phyloP scores from a whole-genome alignment of 2,329 filamentous ascomycete genomes.

The Fusarium lyarnte region DNA sequence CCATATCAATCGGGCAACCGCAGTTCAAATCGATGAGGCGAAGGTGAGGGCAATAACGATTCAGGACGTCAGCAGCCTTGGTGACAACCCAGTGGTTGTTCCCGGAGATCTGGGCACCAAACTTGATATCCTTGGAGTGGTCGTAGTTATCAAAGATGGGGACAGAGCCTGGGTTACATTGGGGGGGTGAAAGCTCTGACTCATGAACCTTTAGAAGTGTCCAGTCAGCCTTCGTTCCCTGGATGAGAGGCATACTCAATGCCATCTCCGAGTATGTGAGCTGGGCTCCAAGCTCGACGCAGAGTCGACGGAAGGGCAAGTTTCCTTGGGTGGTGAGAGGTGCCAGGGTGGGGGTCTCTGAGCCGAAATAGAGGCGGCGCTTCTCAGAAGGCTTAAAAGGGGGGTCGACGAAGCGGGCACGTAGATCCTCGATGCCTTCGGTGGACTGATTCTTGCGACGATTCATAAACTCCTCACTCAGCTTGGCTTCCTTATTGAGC shows the following conservation, averaged over 20 bases:
- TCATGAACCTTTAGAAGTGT: slow-evolving; percentile 92
- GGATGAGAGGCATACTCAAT: slow-evolving; percentile 86
- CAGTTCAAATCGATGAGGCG: slow-evolving; percentile 96
- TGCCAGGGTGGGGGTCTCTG: slow-evolving; percentile 91
- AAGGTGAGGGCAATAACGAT: slow-evolving; percentile 79
- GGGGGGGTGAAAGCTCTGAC: slow-evolving; percentile 79
- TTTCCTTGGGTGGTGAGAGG: slow-evolving; percentile 97
- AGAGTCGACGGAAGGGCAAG: slow-evolving; percentile 90
- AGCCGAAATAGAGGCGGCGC: slow-evolving; percentile 89
- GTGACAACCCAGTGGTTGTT: slow-evolving; percentile 91
- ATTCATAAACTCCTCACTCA: slow-evolving; percentile 53
- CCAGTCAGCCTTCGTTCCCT: slow-evolving; percentile 93
- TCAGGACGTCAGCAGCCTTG: slow-evolving; percentile 86
- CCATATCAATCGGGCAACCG: slow-evolving; percentile 94
- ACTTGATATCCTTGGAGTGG: slow-evolving; percentile 83
- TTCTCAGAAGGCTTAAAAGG: slow-evolving; percentile 94
- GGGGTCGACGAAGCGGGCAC: slow-evolving; percentile 84
- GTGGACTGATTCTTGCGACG: slow-evolving; percentile 54
- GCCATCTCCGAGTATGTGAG: slow-evolving; percentile 99
- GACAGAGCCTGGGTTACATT: slow-evolving; percentile 62
- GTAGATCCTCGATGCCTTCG: slow-evolving; percentile 70
- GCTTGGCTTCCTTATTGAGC: slow-evolving; percentile 71
- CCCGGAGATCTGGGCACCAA: slow-evolving; percentile 91
- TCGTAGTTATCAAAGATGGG: slow-evolving; percentile 80
- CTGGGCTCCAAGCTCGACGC: slow-evolving; percentile 87